phyloP scores from a whole-genome alignment of 805 yeast species.

The Blastobotrys muscicola region DNA sequence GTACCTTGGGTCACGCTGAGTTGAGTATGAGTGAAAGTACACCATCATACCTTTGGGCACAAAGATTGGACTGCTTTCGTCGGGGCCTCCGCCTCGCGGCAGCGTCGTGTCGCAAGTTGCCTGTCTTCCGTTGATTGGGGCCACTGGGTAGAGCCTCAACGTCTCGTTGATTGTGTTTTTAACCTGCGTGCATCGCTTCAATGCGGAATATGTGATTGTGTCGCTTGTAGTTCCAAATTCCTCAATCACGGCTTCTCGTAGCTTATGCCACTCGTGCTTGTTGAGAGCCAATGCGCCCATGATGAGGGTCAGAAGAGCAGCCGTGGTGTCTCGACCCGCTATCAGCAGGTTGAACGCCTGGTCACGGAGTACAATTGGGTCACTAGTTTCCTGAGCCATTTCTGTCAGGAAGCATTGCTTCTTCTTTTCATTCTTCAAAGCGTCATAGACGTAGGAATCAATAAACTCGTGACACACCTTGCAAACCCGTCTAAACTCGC shows the following conservation, averaged over 20 bases:
- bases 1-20: constrained; percentile 31
- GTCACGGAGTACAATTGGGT: constrained; percentile 37
- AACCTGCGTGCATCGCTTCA: constrained; percentile 35
- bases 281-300: constrained; percentile 37
- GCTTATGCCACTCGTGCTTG: constrained; percentile 19
- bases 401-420: constrained; percentile 38
- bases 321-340: constrained; percentile 47
- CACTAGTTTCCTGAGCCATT: constrained; percentile 37
- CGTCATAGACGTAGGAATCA: constrained; percentile 33
- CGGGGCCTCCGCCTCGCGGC: constrained; percentile 39
- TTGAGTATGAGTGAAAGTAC: constrained; percentile 29
- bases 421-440: constrained; percentile 27
- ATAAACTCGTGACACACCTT: constrained; percentile 27
- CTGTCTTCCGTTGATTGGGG: constrained; percentile 36
- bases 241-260: constrained; percentile 30
- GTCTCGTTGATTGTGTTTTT: constrained; percentile 36
- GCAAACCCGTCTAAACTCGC: constrained; percentile 27
- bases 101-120: constrained; percentile 35
- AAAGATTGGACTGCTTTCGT: constrained; percentile 29
- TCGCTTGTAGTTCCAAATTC: constrained; percentile 25
- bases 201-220: constrained; percentile 31
- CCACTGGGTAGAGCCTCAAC: constrained; percentile 39
- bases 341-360: constrained; percentile 40
- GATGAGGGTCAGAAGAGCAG: constrained; percentile 37
- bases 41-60: constrained; percentile 33